Evolutionary conservation across 108 stramenopile species (phyloP).

Genomic region (Discostella stelligeroides): DNA sequence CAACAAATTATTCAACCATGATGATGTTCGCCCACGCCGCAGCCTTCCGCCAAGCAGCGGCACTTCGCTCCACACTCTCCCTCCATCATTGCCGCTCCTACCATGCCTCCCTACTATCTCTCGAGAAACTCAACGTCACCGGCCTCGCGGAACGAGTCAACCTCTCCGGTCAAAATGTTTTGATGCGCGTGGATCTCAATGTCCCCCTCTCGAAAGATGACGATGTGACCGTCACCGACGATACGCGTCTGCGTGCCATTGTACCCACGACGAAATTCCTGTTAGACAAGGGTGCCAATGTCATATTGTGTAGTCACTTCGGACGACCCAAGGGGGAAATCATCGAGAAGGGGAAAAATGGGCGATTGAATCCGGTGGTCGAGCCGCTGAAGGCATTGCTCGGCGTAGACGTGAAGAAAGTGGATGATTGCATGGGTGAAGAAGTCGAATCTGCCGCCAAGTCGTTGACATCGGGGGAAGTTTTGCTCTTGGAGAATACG

Average conservation of each 20-base stretch:
- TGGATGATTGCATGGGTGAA: conserved; percentile 88
- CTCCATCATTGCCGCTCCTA: conserved; percentile 31
- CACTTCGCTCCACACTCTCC: not conserved
- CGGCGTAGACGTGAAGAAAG: conserved; percentile 68
- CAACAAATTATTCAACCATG: too few species aligned
- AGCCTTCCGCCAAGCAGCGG: conserved; percentile 3
- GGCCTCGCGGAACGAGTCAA: conserved; percentile 79
- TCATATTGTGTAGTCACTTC: conserved; percentile 87
- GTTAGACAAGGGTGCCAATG: conserved; percentile 88
- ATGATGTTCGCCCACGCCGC: conserved; percentile 21
- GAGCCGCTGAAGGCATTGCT: conserved; percentile 66
- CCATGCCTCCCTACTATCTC: conserved; percentile 50
- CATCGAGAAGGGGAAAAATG: conserved; percentile 89
- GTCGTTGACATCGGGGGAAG: conserved; percentile 72
- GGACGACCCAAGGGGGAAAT: conserved; percentile 93
- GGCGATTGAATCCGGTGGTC: conserved; percentile 82
- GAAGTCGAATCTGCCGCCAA: conserved; percentile 88
- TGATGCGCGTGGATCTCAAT: conserved; percentile 91
- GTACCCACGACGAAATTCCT: conserved; percentile 89
- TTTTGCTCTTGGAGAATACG: conserved; percentile 94
- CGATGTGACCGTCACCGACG: conserved; percentile 87
- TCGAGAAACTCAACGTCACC: conserved; percentile 80
- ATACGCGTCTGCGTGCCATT: conserved; percentile 86
- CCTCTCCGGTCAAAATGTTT: conserved; percentile 77
- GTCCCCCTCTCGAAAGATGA: conserved; percentile 87